Evolutionary conservation across 129 eudicot genomes (phyloP).

Genomic region (Cynara cardunculus): DNA sequence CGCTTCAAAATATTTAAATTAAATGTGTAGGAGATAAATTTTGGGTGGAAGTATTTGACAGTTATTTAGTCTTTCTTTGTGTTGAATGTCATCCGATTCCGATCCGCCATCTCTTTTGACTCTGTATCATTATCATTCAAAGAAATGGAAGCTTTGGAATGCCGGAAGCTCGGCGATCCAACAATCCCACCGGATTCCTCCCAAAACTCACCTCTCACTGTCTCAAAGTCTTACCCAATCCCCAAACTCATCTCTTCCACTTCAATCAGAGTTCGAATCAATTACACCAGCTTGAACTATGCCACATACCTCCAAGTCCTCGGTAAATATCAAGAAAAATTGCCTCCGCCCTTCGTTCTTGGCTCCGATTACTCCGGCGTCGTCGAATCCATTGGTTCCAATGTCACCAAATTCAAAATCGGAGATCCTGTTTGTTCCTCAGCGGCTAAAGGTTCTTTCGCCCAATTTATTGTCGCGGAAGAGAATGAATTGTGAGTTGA

Average conservation of each 20-base stretch:
- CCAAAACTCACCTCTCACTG: constrained; percentile 38
- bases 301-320: constrained; percentile 77
- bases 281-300: constrained; percentile 75
- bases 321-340: constrained; percentile 89
- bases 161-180: constrained; percentile 84
- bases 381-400: constrained; percentile 58
- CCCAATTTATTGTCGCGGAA: constrained; percentile 69
- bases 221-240: constrained; percentile 57
- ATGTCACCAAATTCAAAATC: constrained; percentile 58
- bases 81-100: too few relatives aligned
- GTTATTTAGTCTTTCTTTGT: background rate
- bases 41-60: too few relatives aligned
- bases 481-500: constrained; percentile 57
- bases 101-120: background rate
- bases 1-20: too few relatives aligned
- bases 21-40: too few relatives aligned
- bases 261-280: constrained; percentile 54
- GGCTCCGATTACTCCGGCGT: constrained; percentile 90
- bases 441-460: constrained; percentile 64
- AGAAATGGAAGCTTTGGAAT: constrained; percentile 79
- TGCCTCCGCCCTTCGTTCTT: constrained; percentile 61
- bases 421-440: constrained; percentile 80
- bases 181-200: constrained; percentile 46
- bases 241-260: constrained; percentile 62
- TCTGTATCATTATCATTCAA: background rate